phyloP scores from a whole-genome alignment of 306 rosid species.

The Amphicarpaea edgeworthii region DNA sequence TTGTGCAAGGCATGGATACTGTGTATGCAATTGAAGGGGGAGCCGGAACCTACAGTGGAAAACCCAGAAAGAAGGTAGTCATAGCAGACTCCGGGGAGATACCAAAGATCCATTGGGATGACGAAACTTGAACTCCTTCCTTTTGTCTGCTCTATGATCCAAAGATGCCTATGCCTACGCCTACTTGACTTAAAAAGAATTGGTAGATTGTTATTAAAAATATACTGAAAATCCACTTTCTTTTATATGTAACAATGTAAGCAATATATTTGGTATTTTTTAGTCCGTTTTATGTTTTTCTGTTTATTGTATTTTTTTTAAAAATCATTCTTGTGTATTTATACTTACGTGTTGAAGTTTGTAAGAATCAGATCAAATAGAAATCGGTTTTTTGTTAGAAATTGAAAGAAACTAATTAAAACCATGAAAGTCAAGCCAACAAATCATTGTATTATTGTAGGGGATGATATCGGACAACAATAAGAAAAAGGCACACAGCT shows the following conservation, averaged over 20 bases:
- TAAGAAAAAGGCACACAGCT: neutral
- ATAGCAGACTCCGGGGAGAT: slow-evolving; percentile 85
- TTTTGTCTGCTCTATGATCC: no score
- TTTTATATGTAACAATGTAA: slow-evolving; percentile 31
- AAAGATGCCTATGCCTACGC: no score
- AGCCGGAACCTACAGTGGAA: slow-evolving; percentile 87
- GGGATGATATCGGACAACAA: neutral
- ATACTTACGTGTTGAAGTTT: neutral
- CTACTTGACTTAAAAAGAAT: slow-evolving; percentile 26
- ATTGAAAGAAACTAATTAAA: neutral
- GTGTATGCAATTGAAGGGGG: slow-evolving; percentile 91
- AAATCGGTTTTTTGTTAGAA: neutral
- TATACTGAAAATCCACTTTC: neutral
- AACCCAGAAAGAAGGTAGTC: slow-evolving; percentile 85
- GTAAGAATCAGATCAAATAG: neutral
- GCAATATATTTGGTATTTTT: slow-evolving; percentile 36
- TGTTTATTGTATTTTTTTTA: neutral
- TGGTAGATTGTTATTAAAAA: slow-evolving; percentile 33
- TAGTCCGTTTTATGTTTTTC: neutral
- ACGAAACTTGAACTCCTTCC: slow-evolving; percentile 59
- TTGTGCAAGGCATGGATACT: slow-evolving; percentile 84
- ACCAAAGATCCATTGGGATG: slow-evolving; percentile 73
- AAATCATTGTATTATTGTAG: neutral
- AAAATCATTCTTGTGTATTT: neutral
- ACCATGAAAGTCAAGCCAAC: neutral